These are phyloP conservation scores for Xylaria sp. DNA, from an alignment of 2,329 filamentous ascomycete species.

Conservation along the genomic window DNA sequence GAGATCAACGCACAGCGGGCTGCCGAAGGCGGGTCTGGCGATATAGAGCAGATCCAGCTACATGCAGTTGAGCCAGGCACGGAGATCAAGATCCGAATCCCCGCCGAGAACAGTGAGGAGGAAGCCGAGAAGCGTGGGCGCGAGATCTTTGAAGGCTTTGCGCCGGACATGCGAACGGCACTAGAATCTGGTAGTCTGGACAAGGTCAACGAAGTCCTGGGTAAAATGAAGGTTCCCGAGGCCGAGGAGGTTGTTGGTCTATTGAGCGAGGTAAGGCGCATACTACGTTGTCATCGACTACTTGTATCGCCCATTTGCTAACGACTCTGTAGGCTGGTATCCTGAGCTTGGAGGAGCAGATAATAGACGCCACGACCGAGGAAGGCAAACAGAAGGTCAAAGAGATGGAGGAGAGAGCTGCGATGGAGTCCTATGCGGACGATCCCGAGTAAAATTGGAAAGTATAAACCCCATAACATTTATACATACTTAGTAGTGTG, in stretches of 20 bases:
- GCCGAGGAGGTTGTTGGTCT: conserved; percentile 87
- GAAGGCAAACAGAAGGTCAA: conserved; percentile 82
- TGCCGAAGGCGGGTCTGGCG: conserved; percentile 61
- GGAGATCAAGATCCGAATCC: conserved; percentile 88
- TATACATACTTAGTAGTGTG: background rate
- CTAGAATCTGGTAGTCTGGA: conserved; percentile 91
- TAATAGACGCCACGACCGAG: conserved; percentile 94
- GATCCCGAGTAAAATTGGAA: conserved; percentile 55
- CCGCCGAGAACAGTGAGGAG: conserved; percentile 74
- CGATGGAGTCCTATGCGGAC: conserved; percentile 51
- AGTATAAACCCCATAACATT: background rate
- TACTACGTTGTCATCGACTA: background rate
- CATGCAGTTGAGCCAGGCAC: conserved; percentile 95
- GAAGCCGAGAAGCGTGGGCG: conserved; percentile 72
- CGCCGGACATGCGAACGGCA: conserved; percentile 81
- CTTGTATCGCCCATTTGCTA: conserved; percentile 36
- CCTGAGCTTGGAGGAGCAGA: conserved; percentile 88
- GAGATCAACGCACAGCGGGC: conserved; percentile 73
- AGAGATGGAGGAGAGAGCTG: conserved; percentile 73
- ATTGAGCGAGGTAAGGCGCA: conserved; percentile 71
- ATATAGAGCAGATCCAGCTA: conserved; percentile 95
- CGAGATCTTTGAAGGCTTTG: conserved; percentile 84
- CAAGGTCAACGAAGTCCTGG: conserved; percentile 86
- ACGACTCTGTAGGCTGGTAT: conserved; percentile 73
- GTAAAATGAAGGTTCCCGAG: conserved; percentile 87